Percentiles rank a stretch among this genome's conserved stretches.
Evolutionary conservation across 352 stramenopile genomes (phyloP).

Genomic region (Pythium utonaiense): DNA sequence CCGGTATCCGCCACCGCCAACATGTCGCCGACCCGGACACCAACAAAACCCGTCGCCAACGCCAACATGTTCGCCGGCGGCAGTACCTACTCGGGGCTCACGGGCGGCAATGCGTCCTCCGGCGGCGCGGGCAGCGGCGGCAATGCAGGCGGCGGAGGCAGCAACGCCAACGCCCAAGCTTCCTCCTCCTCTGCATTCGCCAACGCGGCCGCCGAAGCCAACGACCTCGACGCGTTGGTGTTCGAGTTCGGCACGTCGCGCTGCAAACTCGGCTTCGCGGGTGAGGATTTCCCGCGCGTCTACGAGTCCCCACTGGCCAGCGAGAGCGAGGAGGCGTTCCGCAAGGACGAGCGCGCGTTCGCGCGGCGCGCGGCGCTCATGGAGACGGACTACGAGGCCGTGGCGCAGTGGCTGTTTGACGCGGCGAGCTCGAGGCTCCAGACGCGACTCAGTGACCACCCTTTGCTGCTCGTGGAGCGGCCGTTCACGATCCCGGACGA

Average conservation of each 20-base stretch:
- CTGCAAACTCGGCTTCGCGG: slow-evolving; percentile 84
- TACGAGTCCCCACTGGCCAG: slow-evolving; percentile 39
- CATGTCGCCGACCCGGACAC: neutral
- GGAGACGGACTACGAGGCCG: slow-evolving; percentile 50
- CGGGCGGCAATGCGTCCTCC: slow-evolving; percentile 8
- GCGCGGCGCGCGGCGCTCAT: slow-evolving; percentile 36
- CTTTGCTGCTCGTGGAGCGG: slow-evolving; percentile 59
- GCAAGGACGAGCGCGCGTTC: slow-evolving; percentile 19
- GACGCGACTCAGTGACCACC: slow-evolving; percentile 58
- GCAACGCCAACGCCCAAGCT: neutral
- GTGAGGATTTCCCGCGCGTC: slow-evolving; percentile 84
- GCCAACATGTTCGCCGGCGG: slow-evolving; percentile 17
- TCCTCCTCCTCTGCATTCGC: slow-evolving; percentile 27
- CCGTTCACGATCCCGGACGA: slow-evolving; percentile 59
- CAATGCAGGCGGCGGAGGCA: neutral
- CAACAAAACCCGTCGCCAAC: neutral
- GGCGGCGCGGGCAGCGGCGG: neutral
- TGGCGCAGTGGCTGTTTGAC: slow-evolving; percentile 75
- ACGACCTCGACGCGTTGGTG: slow-evolving; percentile 75
- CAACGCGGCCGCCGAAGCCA: slow-evolving; percentile 51
- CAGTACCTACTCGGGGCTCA: slow-evolving; percentile 16
- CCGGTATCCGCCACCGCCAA: slow-evolving; percentile 3
- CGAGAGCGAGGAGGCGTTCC: slow-evolving; percentile 6
- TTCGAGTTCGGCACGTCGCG: slow-evolving; percentile 73
- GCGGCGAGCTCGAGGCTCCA: slow-evolving; percentile 38